phyloP scores from a whole-genome alignment of 129 eudicot genomes.

The Ambrosia trifida region DNA sequence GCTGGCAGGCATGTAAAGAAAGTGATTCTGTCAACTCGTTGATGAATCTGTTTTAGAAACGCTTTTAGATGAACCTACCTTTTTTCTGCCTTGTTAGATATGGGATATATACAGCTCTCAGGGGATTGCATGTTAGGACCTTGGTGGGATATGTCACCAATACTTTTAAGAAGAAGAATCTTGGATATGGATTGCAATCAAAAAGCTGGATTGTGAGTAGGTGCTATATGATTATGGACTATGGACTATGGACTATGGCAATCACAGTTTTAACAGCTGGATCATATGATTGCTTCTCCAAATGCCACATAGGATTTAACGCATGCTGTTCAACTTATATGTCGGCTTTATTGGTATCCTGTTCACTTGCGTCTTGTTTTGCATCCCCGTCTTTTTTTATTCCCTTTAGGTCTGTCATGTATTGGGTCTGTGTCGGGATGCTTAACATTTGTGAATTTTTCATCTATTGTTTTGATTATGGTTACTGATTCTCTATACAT shows the following conservation, averaged over 20 bases:
- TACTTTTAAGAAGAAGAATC: slow-evolving; percentile 59
- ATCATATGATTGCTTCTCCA: slow-evolving; percentile 39
- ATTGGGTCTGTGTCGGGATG: slow-evolving; percentile 20
- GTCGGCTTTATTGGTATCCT: slow-evolving; percentile 43
- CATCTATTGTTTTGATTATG: slow-evolving; percentile 32
- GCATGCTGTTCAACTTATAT: no score
- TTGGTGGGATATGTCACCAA: slow-evolving; percentile 63
- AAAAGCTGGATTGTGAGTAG: slow-evolving; percentile 73
- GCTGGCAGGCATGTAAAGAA: slow-evolving; percentile 3
- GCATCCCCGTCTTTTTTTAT: neutral
- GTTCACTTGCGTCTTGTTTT: slow-evolving; percentile 31
- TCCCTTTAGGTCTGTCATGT: neutral
- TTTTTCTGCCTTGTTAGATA: slow-evolving; percentile 63
- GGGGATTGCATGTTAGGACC: slow-evolving; percentile 87
- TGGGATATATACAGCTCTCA: slow-evolving; percentile 70
- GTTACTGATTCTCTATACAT: slow-evolving; percentile 58
- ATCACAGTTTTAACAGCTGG: slow-evolving; percentile 34
- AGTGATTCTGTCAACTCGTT: slow-evolving; percentile 22
- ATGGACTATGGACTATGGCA: slow-evolving; percentile 27
- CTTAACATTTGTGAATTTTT: slow-evolving; percentile 47
- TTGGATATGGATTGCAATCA: slow-evolving; percentile 77
- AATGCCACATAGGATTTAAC: slow-evolving; percentile 45
- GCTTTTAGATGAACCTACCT: slow-evolving; percentile 37
- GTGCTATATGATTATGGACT: slow-evolving; percentile 25
- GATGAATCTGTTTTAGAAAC: slow-evolving; percentile 4